These are phyloP conservation scores for Emmonsiellopsis sp. DNA, from an alignment of 2,329 filamentous ascomycete species.

Conservation along the genomic window DNA sequence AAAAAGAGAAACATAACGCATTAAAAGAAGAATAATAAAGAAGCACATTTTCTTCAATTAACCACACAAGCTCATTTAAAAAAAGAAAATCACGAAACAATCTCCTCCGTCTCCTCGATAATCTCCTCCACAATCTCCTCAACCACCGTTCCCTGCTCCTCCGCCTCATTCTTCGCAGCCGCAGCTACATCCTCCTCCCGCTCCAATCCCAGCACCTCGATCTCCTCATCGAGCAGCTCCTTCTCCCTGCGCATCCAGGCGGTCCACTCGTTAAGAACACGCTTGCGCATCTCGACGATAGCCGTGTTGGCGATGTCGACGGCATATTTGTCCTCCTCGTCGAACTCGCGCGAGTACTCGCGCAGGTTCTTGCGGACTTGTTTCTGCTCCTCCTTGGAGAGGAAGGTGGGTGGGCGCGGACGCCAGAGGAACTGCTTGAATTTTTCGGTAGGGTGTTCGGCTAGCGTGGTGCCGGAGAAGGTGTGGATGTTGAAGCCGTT, in stretches of 20 bases:
- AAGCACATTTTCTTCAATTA: too few species aligned
- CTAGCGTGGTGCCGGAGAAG: constrained; percentile 80
- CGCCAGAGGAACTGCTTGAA: constrained; percentile 98
- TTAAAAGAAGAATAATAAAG: too few species aligned
- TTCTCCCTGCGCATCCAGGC: constrained; percentile 70
- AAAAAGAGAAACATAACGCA: background rate
- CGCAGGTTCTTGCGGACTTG: constrained; percentile 95
- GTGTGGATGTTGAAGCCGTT: constrained; percentile 98
- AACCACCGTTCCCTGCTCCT: constrained; percentile 66
- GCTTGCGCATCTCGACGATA: constrained; percentile 78
- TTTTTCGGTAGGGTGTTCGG: constrained; percentile 87
- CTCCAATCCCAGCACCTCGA: constrained; percentile 57
- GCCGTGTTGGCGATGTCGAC: constrained; percentile 90
- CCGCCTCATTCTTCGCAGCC: constrained; percentile 45
- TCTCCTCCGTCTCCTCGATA: constrained; percentile 73
- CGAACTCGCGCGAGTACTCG: constrained; percentile 90
- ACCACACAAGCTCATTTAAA: too few species aligned
- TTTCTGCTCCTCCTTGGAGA: constrained; percentile 96
- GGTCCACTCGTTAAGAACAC: constrained; percentile 79
- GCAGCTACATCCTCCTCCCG: constrained; percentile 49
- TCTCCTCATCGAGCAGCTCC: constrained; percentile 63
- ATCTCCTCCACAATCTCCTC: constrained; percentile 87
- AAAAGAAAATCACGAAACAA: constrained; percentile 36
- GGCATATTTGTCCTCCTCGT: constrained; percentile 88
- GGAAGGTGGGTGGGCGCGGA: constrained; percentile 79